Evolutionary conservation across 31 red algal genomes (phyloP).

Genomic region (Odonthalia washingtoniensis): DNA sequence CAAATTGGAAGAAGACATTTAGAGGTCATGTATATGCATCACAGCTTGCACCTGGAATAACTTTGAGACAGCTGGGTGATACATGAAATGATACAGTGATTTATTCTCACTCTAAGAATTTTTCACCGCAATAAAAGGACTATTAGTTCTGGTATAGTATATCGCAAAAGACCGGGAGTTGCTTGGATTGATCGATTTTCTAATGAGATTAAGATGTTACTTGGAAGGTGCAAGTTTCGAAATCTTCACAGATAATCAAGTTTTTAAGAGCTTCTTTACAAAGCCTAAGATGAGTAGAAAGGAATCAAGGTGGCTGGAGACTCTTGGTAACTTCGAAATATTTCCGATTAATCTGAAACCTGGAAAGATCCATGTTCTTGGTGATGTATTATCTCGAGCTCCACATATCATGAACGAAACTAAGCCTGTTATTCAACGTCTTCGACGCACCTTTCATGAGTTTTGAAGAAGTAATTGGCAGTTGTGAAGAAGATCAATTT

Average conservation of each 20-base stretch:
- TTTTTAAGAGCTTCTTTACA: not conserved
- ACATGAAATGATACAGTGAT: not conserved
- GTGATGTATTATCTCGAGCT: too few species aligned
- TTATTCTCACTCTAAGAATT: not conserved
- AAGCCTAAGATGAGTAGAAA: not conserved
- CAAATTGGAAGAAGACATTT: constrained; percentile 12
- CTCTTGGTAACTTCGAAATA: not conserved
- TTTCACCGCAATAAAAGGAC: not conserved
- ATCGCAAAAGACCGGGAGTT: constrained; percentile 7
- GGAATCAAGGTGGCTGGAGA: constrained; percentile 5
- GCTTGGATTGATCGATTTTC: not conserved
- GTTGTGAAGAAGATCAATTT: not conserved
- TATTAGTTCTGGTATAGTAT: too few species aligned
- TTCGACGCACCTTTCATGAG: too few species aligned
- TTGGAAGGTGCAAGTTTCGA: constrained; percentile 3
- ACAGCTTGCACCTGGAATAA: constrained; percentile 5
- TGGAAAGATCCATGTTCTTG: too few species aligned
- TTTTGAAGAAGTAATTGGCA: too few species aligned
- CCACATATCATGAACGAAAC: not conserved
- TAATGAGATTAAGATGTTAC: not conserved
- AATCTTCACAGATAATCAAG: constrained; percentile 6
- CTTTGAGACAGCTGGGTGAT: constrained; percentile 15
- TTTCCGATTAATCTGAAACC: not conserved
- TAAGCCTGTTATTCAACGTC: not conserved
- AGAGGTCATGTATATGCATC: constrained; percentile 1